Conservation (phyloP, 1,284 basidiomycete genomes). For the Ganoderma sinense region DNA sequence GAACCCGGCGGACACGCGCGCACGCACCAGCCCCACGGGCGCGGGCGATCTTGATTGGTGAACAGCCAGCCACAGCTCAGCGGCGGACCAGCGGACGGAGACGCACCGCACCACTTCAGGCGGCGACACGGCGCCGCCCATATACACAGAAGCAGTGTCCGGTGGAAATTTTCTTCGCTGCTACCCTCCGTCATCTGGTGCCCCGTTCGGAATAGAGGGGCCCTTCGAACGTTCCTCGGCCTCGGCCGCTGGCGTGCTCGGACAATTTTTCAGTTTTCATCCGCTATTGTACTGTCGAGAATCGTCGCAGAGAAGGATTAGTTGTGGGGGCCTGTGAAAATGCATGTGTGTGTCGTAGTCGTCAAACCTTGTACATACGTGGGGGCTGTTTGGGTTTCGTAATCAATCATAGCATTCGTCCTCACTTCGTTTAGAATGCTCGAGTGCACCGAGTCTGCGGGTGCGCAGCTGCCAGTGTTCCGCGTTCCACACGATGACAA, state of each 20-base stretch:
- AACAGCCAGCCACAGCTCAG: background rate
- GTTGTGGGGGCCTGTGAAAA: background rate
- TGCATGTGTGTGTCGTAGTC: background rate
- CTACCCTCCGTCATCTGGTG: background rate
- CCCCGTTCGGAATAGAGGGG: background rate
- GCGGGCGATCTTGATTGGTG: background rate
- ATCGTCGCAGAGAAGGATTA: background rate
- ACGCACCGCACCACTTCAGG: background rate
- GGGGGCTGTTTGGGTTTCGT: background rate
- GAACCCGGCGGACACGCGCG: background rate
- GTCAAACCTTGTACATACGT: background rate
- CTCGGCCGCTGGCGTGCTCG: background rate
- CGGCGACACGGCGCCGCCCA: background rate
- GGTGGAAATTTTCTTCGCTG: background rate
- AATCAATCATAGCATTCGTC: background rate
- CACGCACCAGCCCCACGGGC: background rate
- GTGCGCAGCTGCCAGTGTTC: background rate
- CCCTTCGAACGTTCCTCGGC: background rate
- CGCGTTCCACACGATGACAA: background rate
- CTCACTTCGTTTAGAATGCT: background rate
- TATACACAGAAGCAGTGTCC: background rate
- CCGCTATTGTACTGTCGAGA: background rate
- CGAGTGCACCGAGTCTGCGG: background rate
- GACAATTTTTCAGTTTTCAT: background rate
- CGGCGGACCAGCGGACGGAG: background rate